Base-by-base conservation (phyloP, 1,284 basidiomycete genomes). In the Rhodotorula sp. region DNA sequence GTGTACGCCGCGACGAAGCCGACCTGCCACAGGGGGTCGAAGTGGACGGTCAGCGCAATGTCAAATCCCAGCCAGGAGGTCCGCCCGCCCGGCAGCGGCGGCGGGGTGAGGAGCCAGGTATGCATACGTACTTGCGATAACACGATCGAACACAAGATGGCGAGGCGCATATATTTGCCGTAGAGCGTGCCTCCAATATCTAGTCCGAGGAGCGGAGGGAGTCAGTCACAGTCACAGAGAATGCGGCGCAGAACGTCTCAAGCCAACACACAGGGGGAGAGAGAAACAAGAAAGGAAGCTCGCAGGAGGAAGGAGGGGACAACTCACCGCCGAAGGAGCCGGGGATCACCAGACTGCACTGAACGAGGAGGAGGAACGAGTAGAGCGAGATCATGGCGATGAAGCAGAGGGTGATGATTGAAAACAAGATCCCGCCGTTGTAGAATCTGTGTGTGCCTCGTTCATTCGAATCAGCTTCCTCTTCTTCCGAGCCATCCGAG, bases 361-460 rank as follows among this genome's bases (percentile, higher is more conserved):
- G 85, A 57, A 97, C 88, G 51, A 99, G 86, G 0, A 99, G 86
- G 33, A 99, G 82, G 87, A 99, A 99, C 0, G 94, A 94, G 83
- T 92, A 93, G 4, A 99, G 83, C 5, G 94, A 98, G 64, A 98
- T 88, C 60, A 88, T 80, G 15, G 95, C 94, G 75, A 99, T 92
- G 75, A 87, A 84, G 29, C 89, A 83, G 73, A 99, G 87, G 4
- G 91, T 87, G 60, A 93, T 74, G 30, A 87, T 80, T 8, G 95
- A 98, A 81, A 99, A 99, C 53, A 98, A 82, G 63, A 99, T 85
- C 22, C 95, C 95, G 70, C 95, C 95, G 77, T 99, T 99, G 83
- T 88, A 89, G 83, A 99, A 98, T 58, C 91, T 92, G 70, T 42
- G 22, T 22, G 12, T 14, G 22, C 10, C 20, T 12, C 12, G 3